These are phyloP conservation scores for Eimeria sp. DNA, from an alignment of 169 alveolate genomes.

Conservation along the genomic window DNA sequence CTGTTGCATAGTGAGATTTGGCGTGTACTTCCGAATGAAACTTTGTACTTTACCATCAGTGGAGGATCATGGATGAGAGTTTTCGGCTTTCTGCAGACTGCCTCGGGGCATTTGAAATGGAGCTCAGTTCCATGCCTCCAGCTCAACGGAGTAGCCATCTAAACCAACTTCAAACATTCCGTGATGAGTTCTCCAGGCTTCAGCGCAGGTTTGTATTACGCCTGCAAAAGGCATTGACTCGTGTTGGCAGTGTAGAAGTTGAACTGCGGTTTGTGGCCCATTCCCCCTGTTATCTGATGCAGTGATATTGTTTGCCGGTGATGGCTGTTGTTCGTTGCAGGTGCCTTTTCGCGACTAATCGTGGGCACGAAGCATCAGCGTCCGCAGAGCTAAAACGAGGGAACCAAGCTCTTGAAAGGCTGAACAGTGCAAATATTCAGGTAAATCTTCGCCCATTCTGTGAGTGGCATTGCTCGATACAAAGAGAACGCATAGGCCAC, in stretches of 20 bases:
- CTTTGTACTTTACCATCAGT: too few relatives aligned
- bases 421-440: slow-evolving; percentile 35
- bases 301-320: not conserved
- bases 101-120: slow-evolving; percentile 73
- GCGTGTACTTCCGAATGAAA: too few relatives aligned
- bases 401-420: slow-evolving; percentile 42
- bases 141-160: slow-evolving; percentile 45
- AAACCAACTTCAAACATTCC: slow-evolving; percentile 22
- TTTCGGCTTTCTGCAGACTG: slow-evolving; percentile 14
- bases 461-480: not conserved
- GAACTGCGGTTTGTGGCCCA: not conserved
- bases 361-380: slow-evolving; percentile 32
- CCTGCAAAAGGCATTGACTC: not conserved
- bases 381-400: not conserved
- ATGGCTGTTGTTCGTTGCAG: not conserved
- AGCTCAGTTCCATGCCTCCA: slow-evolving; percentile 69
- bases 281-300: not conserved
- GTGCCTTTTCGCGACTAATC: not conserved
- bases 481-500: not conserved
- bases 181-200: slow-evolving; percentile 63
- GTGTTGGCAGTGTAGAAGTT: not conserved
- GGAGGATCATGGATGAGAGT: not conserved
- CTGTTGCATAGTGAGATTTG: too few relatives aligned
- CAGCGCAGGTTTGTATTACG: slow-evolving; percentile 52
- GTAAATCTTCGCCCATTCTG: not conserved